Evolutionary conservation across 495 filamentous ascomycete genomes (phyloP).

Genomic region (Hyaloscypha finlandica): DNA sequence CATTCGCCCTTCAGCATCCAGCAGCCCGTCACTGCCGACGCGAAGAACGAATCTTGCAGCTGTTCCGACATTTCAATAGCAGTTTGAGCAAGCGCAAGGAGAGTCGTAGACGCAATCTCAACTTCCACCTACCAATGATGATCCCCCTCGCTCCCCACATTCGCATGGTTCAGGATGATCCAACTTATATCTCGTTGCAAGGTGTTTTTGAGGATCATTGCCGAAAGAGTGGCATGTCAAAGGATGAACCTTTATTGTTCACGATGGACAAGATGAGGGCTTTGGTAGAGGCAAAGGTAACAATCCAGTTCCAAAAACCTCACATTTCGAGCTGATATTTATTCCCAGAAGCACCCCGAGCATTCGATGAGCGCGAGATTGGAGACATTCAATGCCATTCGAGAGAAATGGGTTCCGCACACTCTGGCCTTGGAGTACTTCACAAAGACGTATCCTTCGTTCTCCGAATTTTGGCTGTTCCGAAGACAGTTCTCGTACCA

Average conservation of each 20-base stretch:
- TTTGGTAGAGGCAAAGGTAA: slow-evolving; percentile 64
- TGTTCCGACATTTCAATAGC: slow-evolving; percentile 98
- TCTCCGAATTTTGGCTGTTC: slow-evolving; percentile 97
- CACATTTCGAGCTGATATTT: slow-evolving; percentile 17
- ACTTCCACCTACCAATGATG: slow-evolving; percentile 95
- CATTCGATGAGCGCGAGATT: slow-evolving; percentile 62
- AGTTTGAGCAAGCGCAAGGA: slow-evolving; percentile 89
- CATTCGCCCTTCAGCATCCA: slow-evolving; percentile 95
- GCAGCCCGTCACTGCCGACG: slow-evolving; percentile 87
- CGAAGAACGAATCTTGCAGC: slow-evolving; percentile 91
- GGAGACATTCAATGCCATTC: slow-evolving; percentile 88
- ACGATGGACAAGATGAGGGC: slow-evolving; percentile 90
- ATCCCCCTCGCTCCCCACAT: slow-evolving; percentile 91
- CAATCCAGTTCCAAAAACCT: neutral
- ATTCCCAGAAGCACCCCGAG: slow-evolving; percentile 59
- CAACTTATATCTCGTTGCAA: slow-evolving; percentile 91
- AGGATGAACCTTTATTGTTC: slow-evolving; percentile 93
- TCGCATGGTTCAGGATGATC: slow-evolving; percentile 90
- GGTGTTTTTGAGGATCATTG: slow-evolving; percentile 96
- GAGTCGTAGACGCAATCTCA: slow-evolving; percentile 86
- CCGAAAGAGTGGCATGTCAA: slow-evolving; percentile 77
- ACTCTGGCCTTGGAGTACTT: slow-evolving; percentile 86
- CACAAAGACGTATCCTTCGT: slow-evolving; percentile 84
- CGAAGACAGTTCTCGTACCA: slow-evolving; percentile 94
- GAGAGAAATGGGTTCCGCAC: slow-evolving; percentile 84